Evolutionary conservation across 257 asterid genomes (phyloP).

Genomic region (Solanum chiquidenum): DNA sequence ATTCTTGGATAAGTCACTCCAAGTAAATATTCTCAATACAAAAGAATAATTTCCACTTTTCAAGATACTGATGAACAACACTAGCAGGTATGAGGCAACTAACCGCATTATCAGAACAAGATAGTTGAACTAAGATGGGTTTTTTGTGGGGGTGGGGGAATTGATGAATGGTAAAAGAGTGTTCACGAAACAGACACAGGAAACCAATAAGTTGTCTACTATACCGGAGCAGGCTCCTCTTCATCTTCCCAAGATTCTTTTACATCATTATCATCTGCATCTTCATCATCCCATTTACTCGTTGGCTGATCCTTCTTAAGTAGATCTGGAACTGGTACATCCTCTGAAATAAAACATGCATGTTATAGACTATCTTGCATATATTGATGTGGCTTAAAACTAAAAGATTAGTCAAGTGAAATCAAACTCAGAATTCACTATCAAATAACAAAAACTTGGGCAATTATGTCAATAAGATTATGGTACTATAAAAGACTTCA

Average conservation of each 20-base stretch:
- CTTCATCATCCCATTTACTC: conserved; percentile 86
- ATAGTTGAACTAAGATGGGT: background rate
- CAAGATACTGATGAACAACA: background rate
- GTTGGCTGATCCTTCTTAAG: conserved; percentile 37
- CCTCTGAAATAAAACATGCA: conserved; percentile 43
- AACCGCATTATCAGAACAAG: background rate
- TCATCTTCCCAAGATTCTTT: conserved; percentile 99
- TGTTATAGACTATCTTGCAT: background rate
- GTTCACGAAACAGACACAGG: background rate
- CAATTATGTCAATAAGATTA: background rate
- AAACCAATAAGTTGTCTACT: background rate
- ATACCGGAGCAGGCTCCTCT: conserved; percentile 63
- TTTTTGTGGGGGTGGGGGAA: background rate
- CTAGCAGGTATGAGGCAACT: background rate
- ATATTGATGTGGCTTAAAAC: background rate
- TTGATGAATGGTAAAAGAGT: background rate
- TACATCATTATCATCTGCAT: conserved; percentile 54
- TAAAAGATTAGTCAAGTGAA: background rate
- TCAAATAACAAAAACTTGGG: background rate
- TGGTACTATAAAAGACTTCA: background rate
- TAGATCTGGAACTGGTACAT: conserved; percentile 50
- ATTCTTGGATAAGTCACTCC: background rate
- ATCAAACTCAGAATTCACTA: background rate
- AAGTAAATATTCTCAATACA: background rate
- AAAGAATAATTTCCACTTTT: background rate